Base-by-base conservation (phyloP, 495 filamentous ascomycete species). In the Thozetella sp. region DNA sequence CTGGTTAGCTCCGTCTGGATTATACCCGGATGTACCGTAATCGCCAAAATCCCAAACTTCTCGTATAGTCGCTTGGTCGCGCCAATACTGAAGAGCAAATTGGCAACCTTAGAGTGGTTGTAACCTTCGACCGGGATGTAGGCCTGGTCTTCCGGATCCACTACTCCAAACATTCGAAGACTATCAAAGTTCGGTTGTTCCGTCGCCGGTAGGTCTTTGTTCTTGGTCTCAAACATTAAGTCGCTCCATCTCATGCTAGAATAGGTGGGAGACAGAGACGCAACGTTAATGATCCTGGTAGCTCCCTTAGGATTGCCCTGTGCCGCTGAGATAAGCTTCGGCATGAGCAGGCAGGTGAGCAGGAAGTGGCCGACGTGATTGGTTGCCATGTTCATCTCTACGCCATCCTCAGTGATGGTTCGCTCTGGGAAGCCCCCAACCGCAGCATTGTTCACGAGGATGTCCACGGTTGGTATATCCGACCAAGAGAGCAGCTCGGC, bases 291-390 rank as follows among this genome's bases (percentile, higher is more conserved):
- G 6, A 82, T 63, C 1, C 78, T 60, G 2, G 75, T 75, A 20
- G 63, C 55, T n/a, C 77, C 76, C 34, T 69, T 71, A 10, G 74
- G 63, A 13, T 61, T 72, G 2, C 43, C 55, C 40, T 75, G 56
- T 9, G 76, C 71, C 22, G 76, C 73, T 26, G 65, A 15, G 30
- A 37, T 37, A 6, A 37, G 30, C 15, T 68, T 77, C 0, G 77
- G 73, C 74, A 78, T 78, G 50, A 80, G 52, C 46, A 84, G 58
- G 54, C 77, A 80, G 1, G 81, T 82, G 37, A 88, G 67, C 10
- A 86, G 65, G 34, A 80, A 85, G 60, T 87, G 85, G 0, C 82
- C 83, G 37, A 84, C 67, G 63, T 87, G 82, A 64, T 86, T 86
- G 22, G 77, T 79, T 10, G 75, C 86, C 27, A 88, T 80, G 55